These are phyloP conservation scores for Alnus glutinosa DNA, from an alignment of 306 rosid genomes.

Conservation along the genomic window DNA sequence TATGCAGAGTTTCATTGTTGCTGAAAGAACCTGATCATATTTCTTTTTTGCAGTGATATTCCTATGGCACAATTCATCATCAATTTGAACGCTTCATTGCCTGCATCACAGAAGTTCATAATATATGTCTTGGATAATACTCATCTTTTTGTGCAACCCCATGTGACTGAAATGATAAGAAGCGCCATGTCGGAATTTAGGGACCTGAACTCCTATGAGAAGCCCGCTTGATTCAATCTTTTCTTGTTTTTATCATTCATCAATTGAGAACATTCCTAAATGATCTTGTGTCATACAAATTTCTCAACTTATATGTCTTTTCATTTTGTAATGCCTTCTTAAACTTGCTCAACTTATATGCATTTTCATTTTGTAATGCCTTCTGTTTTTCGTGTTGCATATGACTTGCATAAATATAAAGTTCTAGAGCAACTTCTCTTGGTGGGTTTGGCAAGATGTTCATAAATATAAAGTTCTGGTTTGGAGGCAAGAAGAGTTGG, in stretches of 20 bases:
- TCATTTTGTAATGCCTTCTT: not conserved
- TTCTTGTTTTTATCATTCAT: not conserved
- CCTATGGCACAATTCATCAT: slow-evolving; percentile 96
- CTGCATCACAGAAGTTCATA: slow-evolving; percentile 72
- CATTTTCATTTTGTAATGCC: no score
- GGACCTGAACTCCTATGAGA: slow-evolving; percentile 83
- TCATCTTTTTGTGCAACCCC: slow-evolving; percentile 88
- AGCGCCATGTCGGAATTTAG: slow-evolving; percentile 82
- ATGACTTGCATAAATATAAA: not conserved
- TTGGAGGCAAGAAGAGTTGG: no score
- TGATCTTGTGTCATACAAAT: not conserved
- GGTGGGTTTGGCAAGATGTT: not conserved
- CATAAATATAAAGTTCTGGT: no score
- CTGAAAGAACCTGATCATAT: slow-evolving; percentile 2
- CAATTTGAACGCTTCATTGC: slow-evolving; percentile 66
- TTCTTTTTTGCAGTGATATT: slow-evolving; percentile 66
- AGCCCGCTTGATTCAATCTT: slow-evolving; percentile 53
- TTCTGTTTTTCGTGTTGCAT: not conserved
- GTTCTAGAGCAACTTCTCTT: no score
- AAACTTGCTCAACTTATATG: not conserved
- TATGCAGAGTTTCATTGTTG: not conserved
- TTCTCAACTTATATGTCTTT: not conserved
- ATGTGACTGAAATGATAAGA: slow-evolving; percentile 67
- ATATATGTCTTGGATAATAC: slow-evolving; percentile 77
- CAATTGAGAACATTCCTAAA: not conserved